Evolutionary conservation across 2,329 filamentous ascomycete species (phyloP).

Genomic region (Colletotrichum melonis): DNA sequence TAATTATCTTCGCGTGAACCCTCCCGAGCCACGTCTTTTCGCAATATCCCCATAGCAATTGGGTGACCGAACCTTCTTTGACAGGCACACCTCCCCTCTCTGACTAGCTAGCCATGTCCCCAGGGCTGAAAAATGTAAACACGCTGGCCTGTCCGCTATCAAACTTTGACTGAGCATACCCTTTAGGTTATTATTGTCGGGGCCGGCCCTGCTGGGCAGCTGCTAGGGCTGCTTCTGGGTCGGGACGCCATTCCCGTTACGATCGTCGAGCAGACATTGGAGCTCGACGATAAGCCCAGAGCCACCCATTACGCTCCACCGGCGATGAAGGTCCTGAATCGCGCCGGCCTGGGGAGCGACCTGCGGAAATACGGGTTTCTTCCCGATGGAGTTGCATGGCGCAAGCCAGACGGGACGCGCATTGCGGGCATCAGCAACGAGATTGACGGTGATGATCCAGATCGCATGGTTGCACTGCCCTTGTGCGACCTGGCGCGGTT

Average conservation of each 20-base stretch:
- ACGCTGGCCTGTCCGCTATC: background rate
- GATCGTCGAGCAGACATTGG: slow-evolving; percentile 64
- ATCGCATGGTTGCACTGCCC: slow-evolving; percentile 52
- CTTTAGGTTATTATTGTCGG: slow-evolving; percentile 53
- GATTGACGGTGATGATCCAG: slow-evolving; percentile 49
- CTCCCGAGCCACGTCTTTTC: background rate
- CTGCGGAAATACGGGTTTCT: slow-evolving; percentile 50
- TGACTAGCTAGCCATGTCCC: slow-evolving; percentile 5
- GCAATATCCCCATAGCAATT: background rate
- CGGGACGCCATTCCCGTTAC: slow-evolving; percentile 62
- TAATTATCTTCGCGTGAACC: background rate
- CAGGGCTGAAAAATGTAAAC: background rate
- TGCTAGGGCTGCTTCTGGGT: slow-evolving; percentile 61
- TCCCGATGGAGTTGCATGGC: slow-evolving; percentile 53
- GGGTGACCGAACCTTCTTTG: background rate
- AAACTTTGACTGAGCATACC: background rate
- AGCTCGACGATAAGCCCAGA: slow-evolving; percentile 68
- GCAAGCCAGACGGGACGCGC: slow-evolving; percentile 45
- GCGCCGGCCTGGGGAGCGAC: slow-evolving; percentile 65
- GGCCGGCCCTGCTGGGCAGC: slow-evolving; percentile 60
- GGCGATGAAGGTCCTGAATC: slow-evolving; percentile 65
- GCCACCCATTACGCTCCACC: slow-evolving; percentile 71
- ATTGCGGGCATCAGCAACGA: slow-evolving; percentile 51
- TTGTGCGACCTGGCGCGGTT: slow-evolving; percentile 54
- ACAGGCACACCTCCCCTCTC: background rate